A percentile compares a stretch with the other conserved stretches of the same genome.
Conservation (phyloP, 768 basidiomycete species). For the Suillus weaverae region DNA sequence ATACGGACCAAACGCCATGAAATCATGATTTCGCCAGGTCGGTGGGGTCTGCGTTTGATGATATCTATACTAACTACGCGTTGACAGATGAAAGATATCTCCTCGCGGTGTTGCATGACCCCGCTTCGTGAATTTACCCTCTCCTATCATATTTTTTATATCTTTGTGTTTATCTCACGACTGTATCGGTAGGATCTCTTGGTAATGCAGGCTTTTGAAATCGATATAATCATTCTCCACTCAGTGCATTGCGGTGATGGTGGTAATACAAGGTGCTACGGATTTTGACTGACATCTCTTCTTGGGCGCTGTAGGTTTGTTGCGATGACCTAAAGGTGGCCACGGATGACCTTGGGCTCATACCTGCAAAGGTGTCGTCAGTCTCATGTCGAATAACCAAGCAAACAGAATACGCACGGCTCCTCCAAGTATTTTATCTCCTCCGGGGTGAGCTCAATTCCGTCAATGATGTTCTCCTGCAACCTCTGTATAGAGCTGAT, state of each 20-base stretch:
- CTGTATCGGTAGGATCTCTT: slow-evolving; percentile 1
- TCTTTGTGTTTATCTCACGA: background rate
- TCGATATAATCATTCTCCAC: background rate
- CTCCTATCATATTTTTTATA: background rate
- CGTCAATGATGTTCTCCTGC: slow-evolving; percentile 28
- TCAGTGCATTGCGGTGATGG: background rate
- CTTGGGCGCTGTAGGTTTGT: background rate
- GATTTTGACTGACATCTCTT: background rate
- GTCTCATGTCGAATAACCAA: background rate
- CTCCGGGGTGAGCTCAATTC: slow-evolving; percentile 26
- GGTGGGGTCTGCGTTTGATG: slow-evolving; percentile 24
- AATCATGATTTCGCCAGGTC: slow-evolving; percentile 92
- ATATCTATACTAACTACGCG: background rate
- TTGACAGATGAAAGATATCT: slow-evolving; percentile 72
- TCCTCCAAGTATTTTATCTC: slow-evolving; percentile 34
- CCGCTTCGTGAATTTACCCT: slow-evolving; percentile 42
- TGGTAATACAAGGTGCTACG: background rate
- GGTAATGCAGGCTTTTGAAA: background rate
- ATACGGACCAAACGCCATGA: slow-evolving; percentile 92
- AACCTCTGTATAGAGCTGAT: slow-evolving; percentile 34
- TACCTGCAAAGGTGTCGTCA: slow-evolving; percentile 17
- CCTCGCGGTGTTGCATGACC: slow-evolving; percentile 82
- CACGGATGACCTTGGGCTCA: slow-evolving; percentile 19
- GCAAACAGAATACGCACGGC: slow-evolving; percentile 18
- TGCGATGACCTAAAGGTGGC: background rate